Evolutionary conservation across 352 stramenopile species (phyloP), one percentile per base, ranked within the genome.

Genomic region (Phytophthora tentaculata): DNA sequence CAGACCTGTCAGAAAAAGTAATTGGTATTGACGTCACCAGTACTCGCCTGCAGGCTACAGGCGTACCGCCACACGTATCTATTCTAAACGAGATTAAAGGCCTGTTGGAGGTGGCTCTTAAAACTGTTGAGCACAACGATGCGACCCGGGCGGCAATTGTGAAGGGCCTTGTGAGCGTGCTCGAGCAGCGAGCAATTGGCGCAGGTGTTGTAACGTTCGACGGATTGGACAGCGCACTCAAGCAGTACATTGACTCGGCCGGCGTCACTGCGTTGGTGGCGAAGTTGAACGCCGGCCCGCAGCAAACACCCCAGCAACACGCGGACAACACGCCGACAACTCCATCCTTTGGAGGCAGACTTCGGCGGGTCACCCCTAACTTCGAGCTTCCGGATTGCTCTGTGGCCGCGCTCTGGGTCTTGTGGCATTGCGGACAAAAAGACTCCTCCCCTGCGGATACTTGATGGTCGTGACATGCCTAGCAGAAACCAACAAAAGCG

Each of bases 51-150:
- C 28, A 32, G 28, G 28, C 28, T 32, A 32, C 28, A 32, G 28
- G 7, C 8, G 24, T 2, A 57, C 43, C 8, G 47, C 56, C 64
- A 2, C 64, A 67, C 28, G 64, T 67, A 45, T 13, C 32, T 5
- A 67, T 71, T 16, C 37, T 63, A 71, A 37, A 71, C 62, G 22
- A 32, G 28, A 32, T 32, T 32, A 71, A 67, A 37, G 13, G n/a
- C 0, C 6, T 71, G 17, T 19, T 54, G 17, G 23, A 62, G 7
- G n/a, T 23, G 6, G 47, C 43, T 19, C 4, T 62, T 16, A 53
- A 35, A n/a, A 67, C 49, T 17, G 37, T 67, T 5, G 32, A 71
- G 13, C 44, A 57, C 2, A 35, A 66, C 13, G 64, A 66, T 20
- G 23, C 28, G 5, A 7, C 51, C 4, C 19, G 56, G 17, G 13